Base-by-base conservation (phyloP, 2,329 filamentous ascomycete species). In the Alternaria triticimaculans region DNA sequence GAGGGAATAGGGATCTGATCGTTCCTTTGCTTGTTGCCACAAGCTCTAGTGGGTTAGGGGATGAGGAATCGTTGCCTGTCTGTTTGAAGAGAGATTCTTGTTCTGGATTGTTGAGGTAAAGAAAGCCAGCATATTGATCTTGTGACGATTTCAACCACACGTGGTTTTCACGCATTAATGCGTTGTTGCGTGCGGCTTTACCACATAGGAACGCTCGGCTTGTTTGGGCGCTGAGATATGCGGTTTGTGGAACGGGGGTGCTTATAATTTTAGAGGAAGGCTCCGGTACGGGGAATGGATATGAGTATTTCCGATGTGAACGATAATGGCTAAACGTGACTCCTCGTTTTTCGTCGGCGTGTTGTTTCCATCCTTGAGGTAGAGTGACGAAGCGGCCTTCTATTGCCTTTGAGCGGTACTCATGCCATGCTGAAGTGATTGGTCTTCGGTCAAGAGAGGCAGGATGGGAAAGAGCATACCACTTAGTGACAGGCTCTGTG, bases 291-390 rank as follows among this genome's bases (percentile, higher is more conserved):
- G 33, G 33, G 33, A 41, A 41, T 41, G 33, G 33, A 41, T 41
- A 41, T 18, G 33, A n/a, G 33, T 41, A 41, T n/a, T n/a, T n/a
- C n/a, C n/a, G n/a, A n/a, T n/a, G n/a, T n/a, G n/a, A n/a, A n/a
- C n/a, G n/a, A n/a, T n/a, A n/a, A n/a, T n/a, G 33, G 15, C 15
- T 10, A 8, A n/a, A 41, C 4, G 3, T 5, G 0, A n/a, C 0
- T 2, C 33, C 33, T n/a, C 15, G 33, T 41, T n/a, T n/a, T n/a
- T 0, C 7, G 7, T n/a, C 15, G 15, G 15, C 1, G 3, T 10
- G 33, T 1, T 41, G 33, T 1, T 41, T 1, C 33, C 33, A 41
- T 41, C 33, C 33, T 41, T 5, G 33, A n/a, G 33, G 33, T 41
- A 18, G 2, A n/a, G 8, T n/a, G 33, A 0, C 1, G 3, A 18